phyloP scores from a whole-genome alignment of 352 stramenopile genomes.

The Globisporangium orthogonon region DNA sequence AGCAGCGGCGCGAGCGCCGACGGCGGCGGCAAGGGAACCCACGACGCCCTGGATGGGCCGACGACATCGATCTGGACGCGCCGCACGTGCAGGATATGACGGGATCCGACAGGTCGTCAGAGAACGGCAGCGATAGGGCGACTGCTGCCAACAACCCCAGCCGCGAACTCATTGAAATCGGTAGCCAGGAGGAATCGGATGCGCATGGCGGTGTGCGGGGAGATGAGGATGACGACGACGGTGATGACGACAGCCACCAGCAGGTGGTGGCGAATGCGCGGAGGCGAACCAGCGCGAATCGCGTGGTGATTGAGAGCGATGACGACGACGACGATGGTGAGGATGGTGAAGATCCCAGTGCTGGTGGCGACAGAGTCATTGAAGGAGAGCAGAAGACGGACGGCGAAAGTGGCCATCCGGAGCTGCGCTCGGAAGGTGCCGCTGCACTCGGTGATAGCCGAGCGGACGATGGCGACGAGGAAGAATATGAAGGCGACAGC shows the following conservation, averaged over 20 bases:
- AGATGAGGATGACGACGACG: slow-evolving; percentile 1
- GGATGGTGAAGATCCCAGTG: not conserved
- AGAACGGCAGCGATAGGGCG: not conserved
- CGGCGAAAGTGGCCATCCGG: not conserved
- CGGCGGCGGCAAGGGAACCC: not conserved
- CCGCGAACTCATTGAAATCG: slow-evolving; percentile 4
- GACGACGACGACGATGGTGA: slow-evolving; percentile 1
- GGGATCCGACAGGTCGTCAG: slow-evolving; percentile 2
- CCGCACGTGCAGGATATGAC: slow-evolving; percentile 7
- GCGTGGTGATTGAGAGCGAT: slow-evolving; percentile 13
- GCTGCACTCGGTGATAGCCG: too few relatives aligned
- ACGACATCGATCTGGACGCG: slow-evolving; percentile 1
- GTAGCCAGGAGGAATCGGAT: slow-evolving; percentile 1
- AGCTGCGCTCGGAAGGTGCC: too few relatives aligned
- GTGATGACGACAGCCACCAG: too few relatives aligned
- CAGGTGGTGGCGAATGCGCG: not conserved
- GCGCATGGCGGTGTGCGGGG: not conserved
- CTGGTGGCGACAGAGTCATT: not conserved
- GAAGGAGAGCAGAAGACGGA: not conserved
- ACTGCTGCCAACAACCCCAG: not conserved
- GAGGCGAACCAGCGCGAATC: slow-evolving; percentile 7
- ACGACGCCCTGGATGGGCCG: not conserved
- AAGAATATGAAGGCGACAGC: not conserved
- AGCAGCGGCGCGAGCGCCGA: not conserved
- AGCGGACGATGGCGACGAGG: not conserved